phyloP scores from a whole-genome alignment of 306 rosid species.

The Carpinus fangiana region DNA sequence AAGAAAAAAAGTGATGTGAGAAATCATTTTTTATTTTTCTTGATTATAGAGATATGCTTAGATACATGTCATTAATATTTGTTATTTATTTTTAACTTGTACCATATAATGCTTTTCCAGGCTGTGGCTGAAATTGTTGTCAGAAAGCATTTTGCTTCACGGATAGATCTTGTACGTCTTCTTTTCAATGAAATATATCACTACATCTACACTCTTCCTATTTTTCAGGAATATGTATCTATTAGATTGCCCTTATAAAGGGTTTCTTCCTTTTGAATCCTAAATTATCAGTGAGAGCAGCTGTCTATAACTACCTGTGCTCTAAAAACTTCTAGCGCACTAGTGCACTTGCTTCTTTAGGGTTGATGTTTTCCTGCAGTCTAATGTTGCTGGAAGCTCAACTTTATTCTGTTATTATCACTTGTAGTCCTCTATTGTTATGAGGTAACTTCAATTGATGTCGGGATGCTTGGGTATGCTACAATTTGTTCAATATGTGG shows the following conservation, averaged over 20 bases:
- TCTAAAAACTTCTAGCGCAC: neutral
- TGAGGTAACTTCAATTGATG: neutral
- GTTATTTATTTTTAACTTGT: neutral
- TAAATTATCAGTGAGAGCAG: slow-evolving; percentile 2
- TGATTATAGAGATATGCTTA: slow-evolving; percentile 8
- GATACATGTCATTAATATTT: slow-evolving; percentile 9
- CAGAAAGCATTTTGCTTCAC: slow-evolving; percentile 52
- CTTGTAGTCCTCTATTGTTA: neutral
- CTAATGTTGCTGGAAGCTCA: neutral
- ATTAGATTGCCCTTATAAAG: neutral
- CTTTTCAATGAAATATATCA: slow-evolving; percentile 5
- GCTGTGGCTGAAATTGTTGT: slow-evolving; percentile 69
- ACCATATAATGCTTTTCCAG: slow-evolving; percentile 49
- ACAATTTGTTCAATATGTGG: neutral
- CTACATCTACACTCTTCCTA: neutral
- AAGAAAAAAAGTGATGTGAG: neutral
- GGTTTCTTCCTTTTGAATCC: neutral
- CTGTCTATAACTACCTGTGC: neutral
- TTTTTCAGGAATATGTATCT: neutral
- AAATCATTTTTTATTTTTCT: neutral
- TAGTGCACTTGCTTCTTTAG: neutral
- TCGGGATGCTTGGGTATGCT: neutral
- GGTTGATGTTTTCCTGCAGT: neutral
- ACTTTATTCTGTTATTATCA: neutral
- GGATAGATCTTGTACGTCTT: slow-evolving; percentile 65